Percentiles rank a stretch among this genome's conserved stretches.
Conservation (phyloP, 2,329 filamentous ascomycete genomes). For the Graphiopsis chlorocephala region DNA sequence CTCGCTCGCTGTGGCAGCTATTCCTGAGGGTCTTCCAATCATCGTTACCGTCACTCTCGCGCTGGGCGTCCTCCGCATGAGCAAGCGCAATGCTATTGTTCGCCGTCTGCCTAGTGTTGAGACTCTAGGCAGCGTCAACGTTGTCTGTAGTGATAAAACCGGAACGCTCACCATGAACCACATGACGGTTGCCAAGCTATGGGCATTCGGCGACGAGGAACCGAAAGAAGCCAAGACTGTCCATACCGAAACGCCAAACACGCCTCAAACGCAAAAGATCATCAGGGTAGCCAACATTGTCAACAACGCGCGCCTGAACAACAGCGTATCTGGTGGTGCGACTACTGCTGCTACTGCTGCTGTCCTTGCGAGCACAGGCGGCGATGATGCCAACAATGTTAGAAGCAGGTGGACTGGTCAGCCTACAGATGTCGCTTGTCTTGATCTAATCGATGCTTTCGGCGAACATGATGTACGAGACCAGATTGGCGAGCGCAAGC, state of each 20-base stretch:
- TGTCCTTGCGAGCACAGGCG: constrained; percentile 80
- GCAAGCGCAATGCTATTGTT: constrained; percentile 90
- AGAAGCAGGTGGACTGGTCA: constrained; percentile 95
- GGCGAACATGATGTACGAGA: constrained; percentile 89
- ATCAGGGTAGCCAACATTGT: constrained; percentile 93
- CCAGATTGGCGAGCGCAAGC: constrained; percentile 74
- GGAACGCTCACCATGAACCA: constrained; percentile 95
- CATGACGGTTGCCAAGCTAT: constrained; percentile 96
- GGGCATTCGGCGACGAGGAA: constrained; percentile 67
- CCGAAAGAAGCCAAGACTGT: constrained; percentile 59
- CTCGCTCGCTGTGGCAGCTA: constrained; percentile 91
- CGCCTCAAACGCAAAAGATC: constrained; percentile 73
- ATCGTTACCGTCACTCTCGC: constrained; percentile 97
- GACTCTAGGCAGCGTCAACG: constrained; percentile 95
- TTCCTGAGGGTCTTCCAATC: constrained; percentile 92
- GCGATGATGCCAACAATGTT: constrained; percentile 54
- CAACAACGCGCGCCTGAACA: constrained; percentile 83
- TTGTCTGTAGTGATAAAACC: constrained; percentile 99
- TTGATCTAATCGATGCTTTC: constrained; percentile 87
- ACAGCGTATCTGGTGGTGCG: constrained; percentile 55
- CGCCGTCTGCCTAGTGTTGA: constrained; percentile 95
- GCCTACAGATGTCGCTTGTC: constrained; percentile 94
- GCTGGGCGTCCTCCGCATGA: constrained; percentile 94
- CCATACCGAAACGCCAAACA: constrained; percentile 55
- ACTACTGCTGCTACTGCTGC: constrained; percentile 71